A percentile compares a stretch with the other conserved stretches of the same genome.
Evolutionary conservation across 1,284 basidiomycete species (phyloP).

Genomic region (Rhodotorula sp.): DNA sequence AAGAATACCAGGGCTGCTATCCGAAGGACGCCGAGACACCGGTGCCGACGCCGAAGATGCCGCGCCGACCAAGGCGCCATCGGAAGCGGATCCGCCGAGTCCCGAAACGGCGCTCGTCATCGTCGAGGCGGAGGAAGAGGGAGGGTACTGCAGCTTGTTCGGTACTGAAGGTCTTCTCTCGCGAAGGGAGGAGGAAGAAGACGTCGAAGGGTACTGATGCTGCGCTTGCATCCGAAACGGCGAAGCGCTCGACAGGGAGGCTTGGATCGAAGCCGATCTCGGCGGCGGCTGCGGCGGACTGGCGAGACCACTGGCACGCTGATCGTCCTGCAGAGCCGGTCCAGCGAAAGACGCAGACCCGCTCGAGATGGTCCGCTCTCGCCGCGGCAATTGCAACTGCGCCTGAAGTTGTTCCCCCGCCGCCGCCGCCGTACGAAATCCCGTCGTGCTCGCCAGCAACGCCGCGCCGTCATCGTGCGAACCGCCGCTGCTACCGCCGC

Average conservation of each 20-base stretch:
- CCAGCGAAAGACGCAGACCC: neutral
- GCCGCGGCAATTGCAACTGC: slow-evolving; percentile 14
- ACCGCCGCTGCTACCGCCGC: no score
- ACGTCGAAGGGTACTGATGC: neutral
- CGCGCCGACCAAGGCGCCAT: neutral
- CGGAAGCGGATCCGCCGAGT: neutral
- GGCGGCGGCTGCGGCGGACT: neutral
- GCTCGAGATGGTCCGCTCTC: slow-evolving; percentile 16
- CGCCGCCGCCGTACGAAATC: neutral
- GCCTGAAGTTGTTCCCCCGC: slow-evolving; percentile 15
- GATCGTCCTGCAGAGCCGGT: neutral
- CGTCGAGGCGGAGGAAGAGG: neutral
- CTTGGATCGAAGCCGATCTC: neutral
- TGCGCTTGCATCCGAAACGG: neutral
- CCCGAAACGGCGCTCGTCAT: neutral
- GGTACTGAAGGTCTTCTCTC: neutral
- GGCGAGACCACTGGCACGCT: neutral
- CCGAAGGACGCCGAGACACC: neutral
- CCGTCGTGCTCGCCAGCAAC: neutral
- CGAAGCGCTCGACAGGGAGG: neutral
- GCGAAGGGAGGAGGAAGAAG: neutral
- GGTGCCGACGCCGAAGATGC: no score
- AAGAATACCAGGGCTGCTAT: neutral
- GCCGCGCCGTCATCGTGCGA: neutral
- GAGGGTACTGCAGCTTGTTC: neutral